Conservation (phyloP, 2,329 filamentous ascomycete genomes). For the Talaromyces atroroseus region DNA sequence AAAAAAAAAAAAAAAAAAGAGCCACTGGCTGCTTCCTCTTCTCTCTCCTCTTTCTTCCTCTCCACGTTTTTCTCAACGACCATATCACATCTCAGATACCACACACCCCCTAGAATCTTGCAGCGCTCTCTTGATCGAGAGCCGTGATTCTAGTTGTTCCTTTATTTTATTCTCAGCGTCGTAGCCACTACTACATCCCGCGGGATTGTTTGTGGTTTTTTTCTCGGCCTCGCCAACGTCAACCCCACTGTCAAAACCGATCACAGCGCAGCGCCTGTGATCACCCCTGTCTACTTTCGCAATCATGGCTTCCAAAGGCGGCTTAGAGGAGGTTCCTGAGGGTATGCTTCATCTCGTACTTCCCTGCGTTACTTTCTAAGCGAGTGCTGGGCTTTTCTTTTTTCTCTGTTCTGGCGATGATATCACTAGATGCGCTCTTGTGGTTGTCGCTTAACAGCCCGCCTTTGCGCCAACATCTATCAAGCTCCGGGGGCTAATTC, state of each 20-base stretch:
- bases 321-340: slow-evolving; percentile 96
- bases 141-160: slow-evolving; percentile 31
- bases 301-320: slow-evolving; percentile 98
- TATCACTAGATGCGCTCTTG: slow-evolving; percentile 5
- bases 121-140: slow-evolving; percentile 29
- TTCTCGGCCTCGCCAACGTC: slow-evolving; percentile 14
- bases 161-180: slow-evolving; percentile 16
- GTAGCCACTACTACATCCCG: slow-evolving; percentile 24
- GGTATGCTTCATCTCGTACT: slow-evolving; percentile 54
- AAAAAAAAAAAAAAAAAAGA: slow-evolving; percentile 16
- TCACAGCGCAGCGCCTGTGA: slow-evolving; percentile 75
- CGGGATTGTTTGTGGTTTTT: slow-evolving; percentile 30
- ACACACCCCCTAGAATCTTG: slow-evolving; percentile 24
- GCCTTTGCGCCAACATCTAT: slow-evolving; percentile 4
- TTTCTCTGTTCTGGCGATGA: not conserved
- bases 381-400: not conserved
- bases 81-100: slow-evolving; percentile 18
- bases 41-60: slow-evolving; percentile 20
- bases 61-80: slow-evolving; percentile 19
- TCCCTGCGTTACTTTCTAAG: not conserved
- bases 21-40: slow-evolving; percentile 12
- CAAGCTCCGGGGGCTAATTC: slow-evolving; percentile 2
- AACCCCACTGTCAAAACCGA: slow-evolving; percentile 42
- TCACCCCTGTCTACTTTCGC: slow-evolving; percentile 54
- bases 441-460: not conserved